Evolutionary conservation across 2,329 filamentous ascomycete genomes (phyloP).

Genomic region (Colletotrichum sp.): DNA sequence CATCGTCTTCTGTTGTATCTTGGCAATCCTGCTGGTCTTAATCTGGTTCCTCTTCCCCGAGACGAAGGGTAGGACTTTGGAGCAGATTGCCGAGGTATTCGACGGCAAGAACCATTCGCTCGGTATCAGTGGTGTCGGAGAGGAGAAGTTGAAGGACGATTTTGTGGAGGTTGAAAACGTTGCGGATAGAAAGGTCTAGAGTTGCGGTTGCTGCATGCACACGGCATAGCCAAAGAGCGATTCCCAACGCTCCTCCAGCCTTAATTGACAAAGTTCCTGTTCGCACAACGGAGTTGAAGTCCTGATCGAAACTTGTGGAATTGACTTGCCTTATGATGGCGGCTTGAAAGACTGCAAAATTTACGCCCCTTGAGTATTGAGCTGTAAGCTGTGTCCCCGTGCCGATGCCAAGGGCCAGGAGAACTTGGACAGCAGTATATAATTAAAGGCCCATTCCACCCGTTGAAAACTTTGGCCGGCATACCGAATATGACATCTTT

Average conservation of each 20-base stretch:
- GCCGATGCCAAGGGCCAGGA: not conserved
- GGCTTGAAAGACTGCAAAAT: not conserved
- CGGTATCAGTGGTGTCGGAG: not conserved
- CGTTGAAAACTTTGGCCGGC: not conserved
- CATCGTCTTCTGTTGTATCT: constrained; percentile 26
- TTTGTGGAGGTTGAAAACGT: constrained; percentile 7
- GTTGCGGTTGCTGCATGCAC: not conserved
- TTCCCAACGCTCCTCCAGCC: not conserved
- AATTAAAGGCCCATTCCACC: not conserved
- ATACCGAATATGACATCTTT: constrained; percentile 12
- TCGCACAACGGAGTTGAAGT: not conserved
- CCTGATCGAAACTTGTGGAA: not conserved
- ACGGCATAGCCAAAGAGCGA: not conserved
- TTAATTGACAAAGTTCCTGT: not conserved
- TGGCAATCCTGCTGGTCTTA: constrained; percentile 17
- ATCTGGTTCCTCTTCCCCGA: constrained; percentile 32
- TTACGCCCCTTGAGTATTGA: not conserved
- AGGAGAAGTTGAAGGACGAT: not conserved
- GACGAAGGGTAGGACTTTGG: constrained; percentile 28
- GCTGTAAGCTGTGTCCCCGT: too few species aligned
- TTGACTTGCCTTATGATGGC: too few species aligned
- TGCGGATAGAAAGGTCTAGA: not conserved
- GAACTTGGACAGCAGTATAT: not conserved
- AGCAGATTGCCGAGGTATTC: constrained; percentile 25
- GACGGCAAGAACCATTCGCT: constrained; percentile 14